phyloP scores from a whole-genome alignment of 116 monocot species.

The Phalaenopsis hybrid region DNA sequence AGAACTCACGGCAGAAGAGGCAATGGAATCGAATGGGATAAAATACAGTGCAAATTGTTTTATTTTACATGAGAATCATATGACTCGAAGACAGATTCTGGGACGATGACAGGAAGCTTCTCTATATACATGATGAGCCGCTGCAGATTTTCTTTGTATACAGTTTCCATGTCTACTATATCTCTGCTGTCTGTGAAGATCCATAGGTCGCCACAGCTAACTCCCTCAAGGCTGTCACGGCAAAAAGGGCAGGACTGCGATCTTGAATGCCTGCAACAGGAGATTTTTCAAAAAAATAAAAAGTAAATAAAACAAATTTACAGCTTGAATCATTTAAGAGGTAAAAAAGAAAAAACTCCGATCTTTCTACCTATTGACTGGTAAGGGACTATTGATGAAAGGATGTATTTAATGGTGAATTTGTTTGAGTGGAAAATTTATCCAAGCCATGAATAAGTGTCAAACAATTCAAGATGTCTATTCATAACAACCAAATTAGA shows the following conservation, averaged over 20 bases:
- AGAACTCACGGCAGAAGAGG: not conserved
- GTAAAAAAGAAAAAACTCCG: too few species aligned
- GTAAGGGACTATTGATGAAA: too few species aligned
- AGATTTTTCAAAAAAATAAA: too few species aligned
- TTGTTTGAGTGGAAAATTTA: too few species aligned
- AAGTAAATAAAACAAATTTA: too few species aligned
- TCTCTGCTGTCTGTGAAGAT: constrained; percentile 61
- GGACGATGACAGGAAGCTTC: constrained; percentile 56
- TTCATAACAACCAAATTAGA: too few species aligned
- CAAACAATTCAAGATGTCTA: too few species aligned
- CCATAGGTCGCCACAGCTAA: constrained; percentile 72
- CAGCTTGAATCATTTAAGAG: too few species aligned
- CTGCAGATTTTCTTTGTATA: constrained; percentile 51
- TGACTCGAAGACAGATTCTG: constrained; percentile 37
- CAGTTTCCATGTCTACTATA: constrained; percentile 52
- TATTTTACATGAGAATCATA: constrained; percentile 65
- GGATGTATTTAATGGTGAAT: too few species aligned
- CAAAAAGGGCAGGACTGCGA: constrained; percentile 89
- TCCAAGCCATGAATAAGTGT: too few species aligned
- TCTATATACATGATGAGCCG: constrained; percentile 72
- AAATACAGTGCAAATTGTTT: not conserved
- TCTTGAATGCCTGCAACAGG: constrained; percentile 52
- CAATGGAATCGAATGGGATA: not conserved
- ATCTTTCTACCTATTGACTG: too few species aligned
- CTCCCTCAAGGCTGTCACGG: constrained; percentile 67